These are phyloP conservation scores for Wickerhamiella kurtzmanii DNA, from an alignment of 805 yeast species.

Conservation along the genomic window DNA sequence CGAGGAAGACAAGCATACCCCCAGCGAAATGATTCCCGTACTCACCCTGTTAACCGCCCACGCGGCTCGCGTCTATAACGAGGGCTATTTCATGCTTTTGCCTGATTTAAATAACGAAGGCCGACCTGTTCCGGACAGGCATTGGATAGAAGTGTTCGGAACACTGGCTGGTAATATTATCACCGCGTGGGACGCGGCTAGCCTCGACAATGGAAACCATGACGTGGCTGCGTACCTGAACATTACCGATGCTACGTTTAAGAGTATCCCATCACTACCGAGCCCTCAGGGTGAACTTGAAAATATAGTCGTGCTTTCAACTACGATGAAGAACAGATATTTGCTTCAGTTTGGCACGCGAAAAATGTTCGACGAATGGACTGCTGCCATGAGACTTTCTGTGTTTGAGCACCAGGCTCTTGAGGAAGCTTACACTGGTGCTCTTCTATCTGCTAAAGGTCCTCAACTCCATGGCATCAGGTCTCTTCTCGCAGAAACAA, in stretches of 20 bases:
- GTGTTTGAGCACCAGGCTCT: conserved; percentile 67
- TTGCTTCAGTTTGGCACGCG: conserved; percentile 62
- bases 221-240: conserved; percentile 71
- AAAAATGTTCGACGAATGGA: conserved; percentile 61
- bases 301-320: conserved; percentile 76
- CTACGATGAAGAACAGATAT: conserved; percentile 81
- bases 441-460: conserved; percentile 83
- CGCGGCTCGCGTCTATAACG: conserved; percentile 48
- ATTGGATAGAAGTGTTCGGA: conserved; percentile 90
- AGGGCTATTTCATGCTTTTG: conserved; percentile 36
- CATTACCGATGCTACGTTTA: conserved; percentile 78
- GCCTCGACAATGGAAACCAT: conserved; percentile 42
- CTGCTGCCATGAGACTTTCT: conserved; percentile 67
- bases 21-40: conserved; percentile 59
- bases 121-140: conserved; percentile 56
- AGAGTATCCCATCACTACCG: conserved; percentile 54
- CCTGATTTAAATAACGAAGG: conserved; percentile 57
- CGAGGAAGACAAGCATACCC: conserved; percentile 27
- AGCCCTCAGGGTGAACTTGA: conserved; percentile 50
- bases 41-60: conserved; percentile 61
- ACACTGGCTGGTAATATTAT: conserved; percentile 80
- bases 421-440: conserved; percentile 96
- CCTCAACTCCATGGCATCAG: conserved; percentile 74
- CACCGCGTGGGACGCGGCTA: conserved; percentile 69
- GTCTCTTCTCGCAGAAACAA: conserved; percentile 70